Base-by-base conservation (phyloP, 2,329 filamentous ascomycete species). In the Huntiella moniliformis region DNA sequence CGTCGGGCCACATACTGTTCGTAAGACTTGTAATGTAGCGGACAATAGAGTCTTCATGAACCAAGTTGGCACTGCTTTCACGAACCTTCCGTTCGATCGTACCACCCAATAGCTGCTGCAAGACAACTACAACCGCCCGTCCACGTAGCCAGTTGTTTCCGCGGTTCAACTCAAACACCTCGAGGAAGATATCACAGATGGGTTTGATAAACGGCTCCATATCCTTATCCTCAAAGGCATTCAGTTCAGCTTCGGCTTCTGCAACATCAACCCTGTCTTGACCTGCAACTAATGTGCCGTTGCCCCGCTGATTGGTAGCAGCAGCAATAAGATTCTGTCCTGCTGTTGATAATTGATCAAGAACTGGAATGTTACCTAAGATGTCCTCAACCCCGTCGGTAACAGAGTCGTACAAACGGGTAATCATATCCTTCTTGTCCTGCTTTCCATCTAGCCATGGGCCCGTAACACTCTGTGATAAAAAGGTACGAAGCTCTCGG, bases 381-480 rank as follows among this genome's bases (percentile, higher is more conserved):
- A 98, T 92, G 54, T 98, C 91, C 58, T 98, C 91, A 80, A 98
- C 92, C 32, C 92, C 91, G 57, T 98, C 91, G 1, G 88, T 83
- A 16, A 98, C 88, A 0, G 88, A 96, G 58, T 92, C 92, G 63
- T 96, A 98, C 41, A 98, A 77, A 4, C 91, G 78, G 1, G 84
- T 86, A 52, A 98, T 91, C 59, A 98, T 87, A 58, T 96, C 83
- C 58, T 73, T 80, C 60, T 82, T 82, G 54, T 74, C 74, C 46
- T 77, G 71, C 5, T 42, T 38, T 34, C 37, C 34, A 13, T 73
- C 71, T 11, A 32, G 31, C 31, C 33, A 17, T 45, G 73, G 72
- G 3, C 77, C 73, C 38, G 85, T 77, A 34, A 85, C 83, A 49
- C 84, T 84, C 54, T 91, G 87, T 0, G 88, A 96, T 17, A 98